Conservation (phyloP, 495 filamentous ascomycete genomes). For the Bathelium albidoporum region DNA sequence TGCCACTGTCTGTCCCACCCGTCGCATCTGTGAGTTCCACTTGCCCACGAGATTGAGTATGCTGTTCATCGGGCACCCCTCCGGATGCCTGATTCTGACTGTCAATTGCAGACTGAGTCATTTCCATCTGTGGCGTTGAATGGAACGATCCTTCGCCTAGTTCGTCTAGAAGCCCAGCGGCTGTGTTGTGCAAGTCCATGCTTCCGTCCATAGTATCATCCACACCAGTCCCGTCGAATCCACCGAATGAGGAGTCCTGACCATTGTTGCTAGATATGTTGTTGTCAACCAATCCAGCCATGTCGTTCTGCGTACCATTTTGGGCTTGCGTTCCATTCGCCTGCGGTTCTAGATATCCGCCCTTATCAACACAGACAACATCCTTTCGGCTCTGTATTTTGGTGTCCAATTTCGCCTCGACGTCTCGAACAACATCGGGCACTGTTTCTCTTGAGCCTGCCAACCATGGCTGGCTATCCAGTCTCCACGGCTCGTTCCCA, state of each 20-base stretch:
- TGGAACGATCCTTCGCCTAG: slow-evolving; percentile 2
- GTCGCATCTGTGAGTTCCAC: neutral
- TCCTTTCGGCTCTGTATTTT: slow-evolving; percentile 23
- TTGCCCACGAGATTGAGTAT: neutral
- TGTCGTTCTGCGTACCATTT: slow-evolving; percentile 12
- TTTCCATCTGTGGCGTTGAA: neutral
- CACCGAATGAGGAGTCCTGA: neutral
- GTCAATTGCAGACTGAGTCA: neutral
- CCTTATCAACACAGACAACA: slow-evolving; percentile 29
- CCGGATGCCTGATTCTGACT: neutral
- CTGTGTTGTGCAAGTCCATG: slow-evolving; percentile 4
- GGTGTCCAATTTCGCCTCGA: slow-evolving; percentile 25
- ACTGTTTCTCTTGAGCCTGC: slow-evolving; percentile 18
- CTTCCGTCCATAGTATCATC: neutral
- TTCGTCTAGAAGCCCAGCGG: slow-evolving; percentile 1
- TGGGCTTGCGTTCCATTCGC: slow-evolving; percentile 23
- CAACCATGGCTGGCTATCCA: slow-evolving; percentile 6
- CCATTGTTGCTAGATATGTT: neutral
- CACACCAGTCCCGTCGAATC: neutral
- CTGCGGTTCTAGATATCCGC: slow-evolving; percentile 18
- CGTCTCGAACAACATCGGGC: slow-evolving; percentile 24
- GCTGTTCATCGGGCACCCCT: neutral
- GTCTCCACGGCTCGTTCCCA: slow-evolving; percentile 6
- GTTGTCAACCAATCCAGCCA: neutral
- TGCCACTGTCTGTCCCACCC: neutral